Evolutionary conservation across 2,329 filamentous ascomycete genomes (phyloP), one percentile per base, ranked within the genome.

Genomic region (Metarhizium guizhouense): DNA sequence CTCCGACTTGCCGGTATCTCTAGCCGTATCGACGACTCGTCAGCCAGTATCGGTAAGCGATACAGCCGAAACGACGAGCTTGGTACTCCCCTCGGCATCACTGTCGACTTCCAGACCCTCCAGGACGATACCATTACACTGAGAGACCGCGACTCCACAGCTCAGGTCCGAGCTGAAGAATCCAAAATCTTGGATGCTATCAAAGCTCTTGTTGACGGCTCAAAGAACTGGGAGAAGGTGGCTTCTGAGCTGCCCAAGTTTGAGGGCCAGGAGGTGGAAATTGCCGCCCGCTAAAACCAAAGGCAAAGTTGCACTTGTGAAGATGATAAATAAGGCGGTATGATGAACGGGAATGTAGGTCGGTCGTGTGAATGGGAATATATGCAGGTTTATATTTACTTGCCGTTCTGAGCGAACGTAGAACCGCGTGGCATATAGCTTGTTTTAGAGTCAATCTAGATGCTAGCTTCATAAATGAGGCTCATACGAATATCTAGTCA

Each of bases 61-160:
- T 97, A 95, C 73, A 85, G 88, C 68, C 86, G 94, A 65, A 96
- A 96, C 70, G 93, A 97, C 72, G 93, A 97, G 76, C 82, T 96
- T 57, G 94, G 93, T 66, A 97, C 94, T 48, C 90, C 93, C 7
- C 86, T 96, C 61, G 93, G 91, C 68, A 86, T 97, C 71, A 97
- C 93, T 0, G 83, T 97, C 58, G 93, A 97, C 72, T 97, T 96
- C 81, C 90, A 97, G 78, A 95, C 90, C 51, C 77, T 96, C 62
- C 85, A 95, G 73, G 91, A 96, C 70, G 83, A 83, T 68, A 88
- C 87, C 7, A 83, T 95, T 67, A 97, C 93, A 1, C 82, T 97
- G 61, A 81, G 93, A 68, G 93, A 97, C 70, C 86, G 91, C 60
- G 94, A 97, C 74, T 87, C 86, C 47, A 96, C 90, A 54, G 88